Evolutionary conservation across 257 asterid species (phyloP).

Genomic region (Anisodus tanguticus): DNA sequence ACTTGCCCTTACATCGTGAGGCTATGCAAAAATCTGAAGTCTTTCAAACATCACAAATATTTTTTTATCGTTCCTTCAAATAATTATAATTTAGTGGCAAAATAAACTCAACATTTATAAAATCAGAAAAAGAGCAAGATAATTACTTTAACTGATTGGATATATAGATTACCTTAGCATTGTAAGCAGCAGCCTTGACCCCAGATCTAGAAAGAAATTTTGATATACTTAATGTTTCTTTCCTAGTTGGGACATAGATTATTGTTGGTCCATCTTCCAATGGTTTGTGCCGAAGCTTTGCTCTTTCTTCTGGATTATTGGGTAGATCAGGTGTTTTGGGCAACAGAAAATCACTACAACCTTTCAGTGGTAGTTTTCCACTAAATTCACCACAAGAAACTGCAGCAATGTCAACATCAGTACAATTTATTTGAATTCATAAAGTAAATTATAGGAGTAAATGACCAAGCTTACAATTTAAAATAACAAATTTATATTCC

Average conservation of each 20-base stretch:
- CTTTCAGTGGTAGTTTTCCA: conserved; percentile 45
- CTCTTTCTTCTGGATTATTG: conserved; percentile 48
- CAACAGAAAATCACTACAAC: conserved; percentile 34
- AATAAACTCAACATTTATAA: background rate
- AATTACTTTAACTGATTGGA: conserved; percentile 9
- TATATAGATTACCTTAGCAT: conserved; percentile 62
- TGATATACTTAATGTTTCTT: conserved; percentile 69
- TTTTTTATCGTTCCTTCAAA: background rate
- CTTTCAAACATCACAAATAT: background rate
- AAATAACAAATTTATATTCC: background rate
- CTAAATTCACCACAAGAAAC: conserved; percentile 74
- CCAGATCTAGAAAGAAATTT: conserved; percentile 63
- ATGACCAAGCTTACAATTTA: background rate
- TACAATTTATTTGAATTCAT: background rate
- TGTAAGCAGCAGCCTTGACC: conserved; percentile 80
- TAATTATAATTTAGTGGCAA: background rate
- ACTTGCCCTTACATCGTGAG: background rate
- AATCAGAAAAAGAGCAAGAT: background rate
- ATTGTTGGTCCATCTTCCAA: conserved; percentile 68
- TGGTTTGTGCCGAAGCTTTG: conserved; percentile 38
- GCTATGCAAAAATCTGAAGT: conserved; percentile 1
- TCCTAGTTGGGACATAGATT: conserved; percentile 75
- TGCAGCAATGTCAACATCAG: conserved; percentile 39
- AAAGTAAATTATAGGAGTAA: conserved; percentile 10
- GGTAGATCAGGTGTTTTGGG: conserved; percentile 36